Conservation (phyloP, 148 eudicot genomes). For the Dianthus caryophyllus region DNA sequence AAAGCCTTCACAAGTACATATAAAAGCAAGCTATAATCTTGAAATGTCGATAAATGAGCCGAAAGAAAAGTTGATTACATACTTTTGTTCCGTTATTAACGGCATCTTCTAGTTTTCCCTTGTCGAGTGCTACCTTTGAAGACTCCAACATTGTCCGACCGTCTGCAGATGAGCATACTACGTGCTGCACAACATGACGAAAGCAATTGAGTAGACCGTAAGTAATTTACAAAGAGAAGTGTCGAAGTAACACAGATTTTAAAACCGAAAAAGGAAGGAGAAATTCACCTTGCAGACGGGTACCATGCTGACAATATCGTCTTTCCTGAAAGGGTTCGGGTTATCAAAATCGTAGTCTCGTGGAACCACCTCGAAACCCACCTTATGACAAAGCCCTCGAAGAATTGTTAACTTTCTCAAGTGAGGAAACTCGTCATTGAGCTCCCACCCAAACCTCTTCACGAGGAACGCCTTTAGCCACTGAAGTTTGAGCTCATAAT, state of each 20-base stretch:
- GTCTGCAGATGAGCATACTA: constrained; percentile 90
- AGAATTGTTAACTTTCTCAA: constrained; percentile 79
- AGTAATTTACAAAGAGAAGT: background rate
- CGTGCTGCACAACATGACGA: constrained; percentile 52
- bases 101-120: constrained; percentile 97
- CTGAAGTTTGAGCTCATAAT: constrained; percentile 47
- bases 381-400: constrained; percentile 93
- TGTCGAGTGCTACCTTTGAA: constrained; percentile 90
- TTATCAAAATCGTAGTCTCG: constrained; percentile 84
- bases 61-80: constrained; percentile 16
- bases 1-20: constrained; percentile 62
- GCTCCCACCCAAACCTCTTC: constrained; percentile 70
- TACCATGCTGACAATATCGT: constrained; percentile 82
- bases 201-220: constrained; percentile 1
- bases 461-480: constrained; percentile 69
- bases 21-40: background rate
- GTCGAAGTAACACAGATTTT: background rate
- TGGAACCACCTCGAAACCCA: constrained; percentile 90
- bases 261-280: constrained; percentile 7
- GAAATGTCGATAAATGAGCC: background rate
- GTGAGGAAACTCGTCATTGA: constrained; percentile 70
- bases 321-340: constrained; percentile 65
- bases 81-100: constrained; percentile 90
- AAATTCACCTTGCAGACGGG: constrained; percentile 81
- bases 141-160: constrained; percentile 86